phyloP scores from a whole-genome alignment of 164 flowering plant species.

The Saururus chinensis region DNA sequence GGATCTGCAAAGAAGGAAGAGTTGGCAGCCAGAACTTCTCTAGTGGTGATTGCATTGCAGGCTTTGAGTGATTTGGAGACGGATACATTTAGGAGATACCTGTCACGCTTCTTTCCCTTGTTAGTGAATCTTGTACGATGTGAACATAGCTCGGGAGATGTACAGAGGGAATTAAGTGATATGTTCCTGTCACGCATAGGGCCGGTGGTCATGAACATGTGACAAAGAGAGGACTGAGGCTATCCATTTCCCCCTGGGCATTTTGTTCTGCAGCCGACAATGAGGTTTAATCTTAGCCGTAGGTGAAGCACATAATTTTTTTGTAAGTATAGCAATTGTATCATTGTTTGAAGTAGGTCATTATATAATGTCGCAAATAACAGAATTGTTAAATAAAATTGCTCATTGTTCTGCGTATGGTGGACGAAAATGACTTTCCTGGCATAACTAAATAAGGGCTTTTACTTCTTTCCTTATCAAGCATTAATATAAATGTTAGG shows the following conservation, averaged over 20 bases:
- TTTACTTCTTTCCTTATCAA: no score
- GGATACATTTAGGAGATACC: conserved; percentile 42
- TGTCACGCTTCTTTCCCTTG: conserved; percentile 57
- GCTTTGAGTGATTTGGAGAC: conserved; percentile 42
- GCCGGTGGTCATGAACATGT: conserved; percentile 50
- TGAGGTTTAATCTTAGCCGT: not conserved
- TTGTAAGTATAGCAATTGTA: not conserved
- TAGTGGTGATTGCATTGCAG: conserved; percentile 50
- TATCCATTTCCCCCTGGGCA: not conserved
- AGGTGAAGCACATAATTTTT: not conserved
- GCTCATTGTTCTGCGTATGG: no score
- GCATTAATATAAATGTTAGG: no score
- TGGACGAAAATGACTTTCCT: no score
- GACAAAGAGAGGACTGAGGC: conserved; percentile 4
- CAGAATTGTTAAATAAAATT: not conserved
- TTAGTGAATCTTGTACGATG: conserved; percentile 71
- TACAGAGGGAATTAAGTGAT: conserved; percentile 48
- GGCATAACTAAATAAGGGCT: no score
- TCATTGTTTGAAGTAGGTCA: not conserved
- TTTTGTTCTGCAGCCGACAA: not conserved
- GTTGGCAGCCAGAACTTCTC: conserved; percentile 64
- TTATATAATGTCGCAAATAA: not conserved
- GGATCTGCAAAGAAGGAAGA: conserved; percentile 85
- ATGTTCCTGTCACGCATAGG: conserved; percentile 76
- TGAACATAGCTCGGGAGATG: conserved; percentile 88